These are phyloP conservation scores for Nyssa sinensis DNA, from an alignment of 148 eudicot genomes.

Conservation along the genomic window DNA sequence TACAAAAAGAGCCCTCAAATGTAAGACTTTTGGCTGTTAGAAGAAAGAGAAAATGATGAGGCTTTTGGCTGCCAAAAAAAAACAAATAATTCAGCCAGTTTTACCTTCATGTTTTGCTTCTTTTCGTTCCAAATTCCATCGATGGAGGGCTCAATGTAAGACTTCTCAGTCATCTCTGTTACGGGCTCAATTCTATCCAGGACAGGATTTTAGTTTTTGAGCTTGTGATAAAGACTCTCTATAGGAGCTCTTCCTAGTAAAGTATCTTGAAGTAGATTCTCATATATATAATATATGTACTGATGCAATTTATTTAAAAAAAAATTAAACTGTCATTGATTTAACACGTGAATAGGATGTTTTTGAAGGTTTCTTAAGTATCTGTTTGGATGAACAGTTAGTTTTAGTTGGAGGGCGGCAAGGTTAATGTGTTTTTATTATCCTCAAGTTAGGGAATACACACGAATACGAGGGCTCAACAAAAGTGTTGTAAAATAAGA, in stretches of 20 bases:
- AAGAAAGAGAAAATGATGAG: background rate
- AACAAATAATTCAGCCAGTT: background rate
- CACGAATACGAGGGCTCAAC: background rate
- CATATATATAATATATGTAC: background rate
- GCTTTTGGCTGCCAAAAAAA: background rate
- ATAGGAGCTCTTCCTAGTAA: background rate
- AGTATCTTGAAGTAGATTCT: constrained; percentile 5
- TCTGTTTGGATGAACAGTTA: background rate
- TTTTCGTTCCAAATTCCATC: background rate
- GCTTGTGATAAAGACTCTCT: background rate
- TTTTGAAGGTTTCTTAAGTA: background rate
- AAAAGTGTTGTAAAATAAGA: background rate
- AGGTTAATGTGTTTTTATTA: background rate
- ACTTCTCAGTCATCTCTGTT: background rate
- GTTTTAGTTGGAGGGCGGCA: background rate
- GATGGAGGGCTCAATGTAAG: background rate
- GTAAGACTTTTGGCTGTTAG: background rate
- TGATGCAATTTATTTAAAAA: no score
- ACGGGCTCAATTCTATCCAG: background rate
- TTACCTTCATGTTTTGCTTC: background rate
- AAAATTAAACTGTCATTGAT: no score
- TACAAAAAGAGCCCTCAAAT: background rate
- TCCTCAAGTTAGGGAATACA: background rate
- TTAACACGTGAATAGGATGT: background rate
- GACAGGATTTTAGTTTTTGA: background rate